A percentile compares a stretch with the other conserved stretches of the same genome.
Evolutionary conservation across 1,284 basidiomycete species (phyloP).

Genomic region (Earliella scabrosa): DNA sequence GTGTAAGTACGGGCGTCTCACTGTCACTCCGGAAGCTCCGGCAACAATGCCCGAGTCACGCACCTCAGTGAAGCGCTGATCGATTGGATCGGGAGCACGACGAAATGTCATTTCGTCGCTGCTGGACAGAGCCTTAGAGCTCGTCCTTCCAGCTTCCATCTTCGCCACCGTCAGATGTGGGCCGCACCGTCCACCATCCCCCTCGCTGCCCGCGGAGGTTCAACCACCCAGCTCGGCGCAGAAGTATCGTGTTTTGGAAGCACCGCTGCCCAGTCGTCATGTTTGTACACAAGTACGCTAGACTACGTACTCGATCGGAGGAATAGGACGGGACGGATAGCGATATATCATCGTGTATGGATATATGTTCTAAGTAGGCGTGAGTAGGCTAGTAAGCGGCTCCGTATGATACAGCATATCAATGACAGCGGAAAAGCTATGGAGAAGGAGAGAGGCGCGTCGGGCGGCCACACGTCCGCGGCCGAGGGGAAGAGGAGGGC

Average conservation of each 20-base stretch:
- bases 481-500: background rate
- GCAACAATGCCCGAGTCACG: too few species aligned
- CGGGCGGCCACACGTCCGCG: background rate
- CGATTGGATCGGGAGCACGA: too few species aligned
- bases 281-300: conserved; percentile 3
- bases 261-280: too few species aligned
- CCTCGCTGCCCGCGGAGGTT: conserved; percentile 6
- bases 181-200: too few species aligned
- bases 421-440: conserved; percentile 1
- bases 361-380: conserved; percentile 25
- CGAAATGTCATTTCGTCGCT: too few species aligned
- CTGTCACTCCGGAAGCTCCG: too few species aligned
- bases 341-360: conserved; percentile 28
- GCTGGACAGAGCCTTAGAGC: background rate
- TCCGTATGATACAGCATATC: conserved; percentile 25
- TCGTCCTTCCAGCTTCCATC: background rate
- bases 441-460: background rate
- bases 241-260: too few species aligned
- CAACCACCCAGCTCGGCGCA: too few species aligned
- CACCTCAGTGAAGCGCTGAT: too few species aligned
- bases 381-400: conserved; percentile 25
- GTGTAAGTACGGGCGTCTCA: too few species aligned
- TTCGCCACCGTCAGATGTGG: too few species aligned
- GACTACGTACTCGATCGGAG: background rate
- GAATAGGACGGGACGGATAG: conserved; percentile 3